phyloP scores from a whole-genome alignment of 2,329 filamentous ascomycete genomes.

The Chalaropsis thielavioides region DNA sequence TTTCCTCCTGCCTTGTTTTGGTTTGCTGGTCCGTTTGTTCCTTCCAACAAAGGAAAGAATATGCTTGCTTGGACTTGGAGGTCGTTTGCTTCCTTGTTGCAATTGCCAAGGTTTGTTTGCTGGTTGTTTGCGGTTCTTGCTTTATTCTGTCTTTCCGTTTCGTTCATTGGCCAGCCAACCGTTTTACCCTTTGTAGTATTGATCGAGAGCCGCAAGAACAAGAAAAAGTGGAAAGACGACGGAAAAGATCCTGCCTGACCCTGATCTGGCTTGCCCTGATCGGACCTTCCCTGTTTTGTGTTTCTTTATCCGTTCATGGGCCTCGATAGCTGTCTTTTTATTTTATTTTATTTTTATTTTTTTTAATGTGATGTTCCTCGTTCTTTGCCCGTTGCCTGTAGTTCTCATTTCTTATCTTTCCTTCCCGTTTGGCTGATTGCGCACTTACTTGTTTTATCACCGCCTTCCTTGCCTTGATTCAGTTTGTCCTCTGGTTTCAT shows the following conservation, averaged over 20 bases:
- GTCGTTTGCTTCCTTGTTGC: not conserved
- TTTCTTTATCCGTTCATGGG: not conserved
- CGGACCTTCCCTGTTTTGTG: not conserved
- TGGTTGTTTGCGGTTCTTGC: not conserved
- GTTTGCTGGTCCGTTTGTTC: not conserved
- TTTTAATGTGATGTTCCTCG: not conserved
- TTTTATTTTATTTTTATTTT: not conserved
- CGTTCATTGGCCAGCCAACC: not conserved
- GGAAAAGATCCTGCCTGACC: not conserved
- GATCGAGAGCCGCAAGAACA: not conserved
- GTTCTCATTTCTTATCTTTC: not conserved
- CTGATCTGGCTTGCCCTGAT: not conserved
- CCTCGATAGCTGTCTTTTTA: not conserved
- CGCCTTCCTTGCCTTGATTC: not conserved
- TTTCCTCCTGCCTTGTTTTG: not conserved
- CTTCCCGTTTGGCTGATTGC: not conserved
- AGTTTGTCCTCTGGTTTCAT: not conserved
- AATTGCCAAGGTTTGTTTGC: not conserved
- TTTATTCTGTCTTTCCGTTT: not conserved
- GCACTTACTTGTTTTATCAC: not conserved
- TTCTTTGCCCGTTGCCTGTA: not conserved
- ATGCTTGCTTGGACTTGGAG: not conserved
- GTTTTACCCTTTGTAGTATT: not conserved
- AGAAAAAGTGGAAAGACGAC: not conserved
- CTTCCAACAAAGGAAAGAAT: not conserved